Percentiles rank a stretch among this genome's conserved stretches.
These are phyloP conservation scores for Helianthus annuus DNA, from an alignment of 129 eudicot species.

Conservation along the genomic window DNA sequence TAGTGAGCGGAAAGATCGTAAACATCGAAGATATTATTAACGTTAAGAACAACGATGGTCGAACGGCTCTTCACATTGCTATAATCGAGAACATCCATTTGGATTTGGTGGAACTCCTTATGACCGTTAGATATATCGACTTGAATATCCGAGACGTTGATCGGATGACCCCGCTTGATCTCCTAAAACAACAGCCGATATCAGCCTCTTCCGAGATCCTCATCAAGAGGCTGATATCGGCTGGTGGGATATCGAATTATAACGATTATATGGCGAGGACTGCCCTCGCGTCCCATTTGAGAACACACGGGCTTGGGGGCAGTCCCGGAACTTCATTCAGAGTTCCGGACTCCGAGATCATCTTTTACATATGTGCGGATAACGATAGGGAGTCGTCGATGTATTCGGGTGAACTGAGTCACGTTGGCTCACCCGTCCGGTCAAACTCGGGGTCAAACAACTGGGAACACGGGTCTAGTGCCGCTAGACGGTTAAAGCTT, in stretches of 20 bases:
- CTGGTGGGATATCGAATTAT: slow-evolving; percentile 64
- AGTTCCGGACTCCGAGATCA: slow-evolving; percentile 65
- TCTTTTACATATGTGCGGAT: slow-evolving; percentile 41
- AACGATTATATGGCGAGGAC: slow-evolving; percentile 51
- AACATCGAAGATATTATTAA: slow-evolving; percentile 56
- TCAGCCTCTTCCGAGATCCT: slow-evolving; percentile 68
- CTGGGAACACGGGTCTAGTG: slow-evolving; percentile 30
- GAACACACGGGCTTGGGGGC: slow-evolving; percentile 62
- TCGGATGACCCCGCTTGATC: slow-evolving; percentile 81
- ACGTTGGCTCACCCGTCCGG: slow-evolving; percentile 31
- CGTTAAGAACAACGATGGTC: slow-evolving; percentile 62
- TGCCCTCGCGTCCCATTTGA: slow-evolving; percentile 58
- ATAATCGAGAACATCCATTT: slow-evolving; percentile 64
- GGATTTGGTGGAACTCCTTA: slow-evolving; percentile 68
- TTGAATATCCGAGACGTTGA: slow-evolving; percentile 57
- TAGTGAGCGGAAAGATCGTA: slow-evolving; percentile 42
- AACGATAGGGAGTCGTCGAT: slow-evolving; percentile 37
- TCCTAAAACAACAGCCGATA: slow-evolving; percentile 62
- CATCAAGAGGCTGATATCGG: slow-evolving; percentile 59
- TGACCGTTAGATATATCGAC: slow-evolving; percentile 56
- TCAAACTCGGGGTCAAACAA: slow-evolving; percentile 27
- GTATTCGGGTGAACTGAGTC: slow-evolving; percentile 52
- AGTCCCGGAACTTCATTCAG: slow-evolving; percentile 88
- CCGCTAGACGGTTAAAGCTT: slow-evolving; percentile 47
- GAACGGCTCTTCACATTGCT: slow-evolving; percentile 89